Conservation (phyloP, 371 early-diverging fungal genomes). For the Mucor circinelloides region DNA sequence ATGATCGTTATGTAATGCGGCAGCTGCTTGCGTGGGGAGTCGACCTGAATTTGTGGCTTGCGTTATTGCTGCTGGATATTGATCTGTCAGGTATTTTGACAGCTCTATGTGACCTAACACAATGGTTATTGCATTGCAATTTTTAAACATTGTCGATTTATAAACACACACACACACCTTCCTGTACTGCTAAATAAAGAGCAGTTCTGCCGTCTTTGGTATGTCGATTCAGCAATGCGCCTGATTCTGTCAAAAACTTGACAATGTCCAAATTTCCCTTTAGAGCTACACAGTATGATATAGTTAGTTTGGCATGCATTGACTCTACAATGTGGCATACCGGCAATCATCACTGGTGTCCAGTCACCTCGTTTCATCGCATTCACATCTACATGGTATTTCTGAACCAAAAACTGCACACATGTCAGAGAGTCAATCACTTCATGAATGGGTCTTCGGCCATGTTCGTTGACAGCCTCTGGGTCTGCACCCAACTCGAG, state of each 20-base stretch:
- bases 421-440: conserved; percentile 50
- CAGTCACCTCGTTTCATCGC: conserved; percentile 59
- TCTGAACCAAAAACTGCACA: conserved; percentile 30
- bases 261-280: conserved; percentile 46
- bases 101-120: conserved; percentile 41
- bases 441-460: conserved; percentile 55
- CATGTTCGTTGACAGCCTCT: conserved; percentile 52
- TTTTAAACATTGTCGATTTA: too few relatives aligned
- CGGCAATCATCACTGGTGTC: conserved; percentile 58
- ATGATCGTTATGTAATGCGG: conserved; percentile 11
- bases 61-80: conserved; percentile 36
- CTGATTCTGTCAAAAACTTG: conserved; percentile 31
- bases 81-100: conserved; percentile 37
- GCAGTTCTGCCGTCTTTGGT: conserved; percentile 57
- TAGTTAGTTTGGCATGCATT: background rate
- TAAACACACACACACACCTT: conserved; percentile 33
- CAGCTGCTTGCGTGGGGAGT: conserved; percentile 52
- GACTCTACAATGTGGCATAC: conserved; percentile 12
- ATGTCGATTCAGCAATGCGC: conserved; percentile 35
- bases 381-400: conserved; percentile 44
- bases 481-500: conserved; percentile 35
- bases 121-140: background rate
- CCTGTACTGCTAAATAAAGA: conserved; percentile 53
- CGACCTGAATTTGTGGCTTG: conserved; percentile 48
- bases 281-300: conserved; percentile 30